Evolutionary conservation across 2,329 filamentous ascomycete species (phyloP), one percentile per base, ranked within the genome.

Genomic region (Incumbomyces lentus): DNA sequence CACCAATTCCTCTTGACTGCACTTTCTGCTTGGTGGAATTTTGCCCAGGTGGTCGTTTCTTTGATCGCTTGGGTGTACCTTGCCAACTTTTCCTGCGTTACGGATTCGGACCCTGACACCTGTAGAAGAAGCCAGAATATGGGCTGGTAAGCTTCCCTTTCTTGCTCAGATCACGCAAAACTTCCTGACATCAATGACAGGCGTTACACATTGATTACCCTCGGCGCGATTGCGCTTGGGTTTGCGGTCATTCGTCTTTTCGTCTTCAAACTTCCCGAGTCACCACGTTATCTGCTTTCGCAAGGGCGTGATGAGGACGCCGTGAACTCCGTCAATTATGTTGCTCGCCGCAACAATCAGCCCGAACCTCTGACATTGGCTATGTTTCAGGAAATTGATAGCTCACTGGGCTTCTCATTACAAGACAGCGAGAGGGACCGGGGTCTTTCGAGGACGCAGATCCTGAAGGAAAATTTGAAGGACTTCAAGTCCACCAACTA

Each of bases 281-380:
- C 79, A 1, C 84, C 84, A 1, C 87, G 87, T 58, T 88, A 76
- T 55, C 70, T 86, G 8, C 84, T 88, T 75, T 81, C 82, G 8
- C 82, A 84, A 56, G 83, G 82, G 0, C 67, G 69, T 1, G 81
- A 87, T 49, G 75, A 76, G 11, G 76, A 86, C 26, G 84, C 84
- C 0, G 78, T 87, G 3, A 62, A 68, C 0, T 68, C 86, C 1
- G 78, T 88, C 0, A 81, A 86, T 55, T 79, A 84, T 59, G 81
- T 88, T 10, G 84, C 84, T 0, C 69, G 74, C 14, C 70, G 79
- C 17, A 87, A 87, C 55, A 76, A 78, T 1, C 83, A 73, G 56
- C 53, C 57, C 1, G 56, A 61, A 31, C 57, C 57, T 1, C 30
- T 65, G 11, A 63, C 58, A 0, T 46, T 64, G 2, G 49, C 43